Percentiles rank a stretch among this genome's conserved stretches.
Conservation (phyloP, 495 filamentous ascomycete species). For the Haplographium delicatum region DNA sequence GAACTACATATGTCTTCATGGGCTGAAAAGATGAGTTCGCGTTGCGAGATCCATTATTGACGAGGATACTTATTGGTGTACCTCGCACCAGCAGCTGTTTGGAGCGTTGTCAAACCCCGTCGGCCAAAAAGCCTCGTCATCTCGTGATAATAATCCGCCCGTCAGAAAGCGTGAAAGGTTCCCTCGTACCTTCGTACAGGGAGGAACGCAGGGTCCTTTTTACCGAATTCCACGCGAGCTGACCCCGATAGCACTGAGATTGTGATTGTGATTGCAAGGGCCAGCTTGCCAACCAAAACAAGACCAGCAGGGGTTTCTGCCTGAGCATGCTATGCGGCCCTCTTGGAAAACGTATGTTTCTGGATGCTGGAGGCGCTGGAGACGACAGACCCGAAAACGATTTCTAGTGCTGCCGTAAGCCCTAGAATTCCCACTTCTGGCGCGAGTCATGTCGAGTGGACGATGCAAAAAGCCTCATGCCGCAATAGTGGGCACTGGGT, state of each 20-base stretch:
- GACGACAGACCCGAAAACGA: neutral
- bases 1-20: too few species aligned
- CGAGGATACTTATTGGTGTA: neutral
- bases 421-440: neutral
- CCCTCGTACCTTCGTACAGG: too few species aligned
- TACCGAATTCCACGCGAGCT: neutral
- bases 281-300: neutral
- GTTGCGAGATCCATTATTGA: too few species aligned
- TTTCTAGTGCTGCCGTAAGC: neutral
- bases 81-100: too few species aligned
- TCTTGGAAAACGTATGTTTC: conserved; percentile 6
- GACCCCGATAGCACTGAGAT: neutral
- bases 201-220: conserved; percentile 2
- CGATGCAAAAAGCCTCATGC: neutral
- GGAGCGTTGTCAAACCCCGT: neutral
- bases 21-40: too few species aligned
- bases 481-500: conserved; percentile 3
- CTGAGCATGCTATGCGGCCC: neutral
- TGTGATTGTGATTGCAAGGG: neutral
- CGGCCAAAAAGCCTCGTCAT: conserved; percentile 8
- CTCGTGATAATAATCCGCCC: conserved; percentile 2
- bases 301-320: neutral
- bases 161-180: too few species aligned
- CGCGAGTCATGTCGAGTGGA: neutral
- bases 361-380: conserved; percentile 11